Percentiles rank a stretch among this genome's conserved stretches.
phyloP scores from a whole-genome alignment of 495 filamentous ascomycete species.

The Tuber magnatum region DNA sequence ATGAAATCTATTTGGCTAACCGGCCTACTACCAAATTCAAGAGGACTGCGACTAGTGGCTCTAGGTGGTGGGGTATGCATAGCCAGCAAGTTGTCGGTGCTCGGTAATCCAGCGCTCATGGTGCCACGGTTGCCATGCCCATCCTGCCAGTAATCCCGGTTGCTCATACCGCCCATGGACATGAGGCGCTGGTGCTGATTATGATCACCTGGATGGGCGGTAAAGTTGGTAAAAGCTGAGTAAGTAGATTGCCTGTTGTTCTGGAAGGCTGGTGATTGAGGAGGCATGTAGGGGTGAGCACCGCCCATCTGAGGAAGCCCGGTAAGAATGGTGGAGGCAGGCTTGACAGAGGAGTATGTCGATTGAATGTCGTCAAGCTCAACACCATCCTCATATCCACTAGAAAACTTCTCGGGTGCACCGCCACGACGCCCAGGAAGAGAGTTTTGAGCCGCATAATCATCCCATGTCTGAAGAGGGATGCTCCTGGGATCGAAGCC shows the following conservation, averaged over 20 bases:
- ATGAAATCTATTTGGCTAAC: conserved; percentile 73
- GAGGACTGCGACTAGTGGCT: conserved; percentile 49
- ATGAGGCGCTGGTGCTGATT: conserved; percentile 50
- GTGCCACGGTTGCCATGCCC: conserved; percentile 46
- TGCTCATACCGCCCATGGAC: conserved; percentile 56
- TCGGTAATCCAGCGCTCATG: conserved; percentile 50
- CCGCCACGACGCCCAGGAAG: conserved; percentile 82
- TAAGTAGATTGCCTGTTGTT: conserved; percentile 51
- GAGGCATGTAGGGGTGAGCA: conserved; percentile 62
- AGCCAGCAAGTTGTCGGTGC: conserved; percentile 56
- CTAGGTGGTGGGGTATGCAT: conserved; percentile 45
- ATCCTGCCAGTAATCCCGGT: conserved; percentile 49
- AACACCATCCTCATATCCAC: conserved; percentile 52
- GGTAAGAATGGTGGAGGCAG: conserved; percentile 83
- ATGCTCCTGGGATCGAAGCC: conserved; percentile 84
- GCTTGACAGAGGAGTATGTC: conserved; percentile 88
- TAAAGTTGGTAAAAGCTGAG: conserved; percentile 52
- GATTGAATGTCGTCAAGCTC: conserved; percentile 98
- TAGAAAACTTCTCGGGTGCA: conserved; percentile 56
- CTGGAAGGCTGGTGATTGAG: conserved; percentile 66
- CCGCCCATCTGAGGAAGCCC: conserved; percentile 64
- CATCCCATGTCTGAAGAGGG: conserved; percentile 93
- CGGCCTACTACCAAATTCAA: conserved; percentile 52
- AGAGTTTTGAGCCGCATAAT: conserved; percentile 85
- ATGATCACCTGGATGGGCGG: conserved; percentile 41